phyloP scores from a whole-genome alignment of 73 alveolate genomes.

The Effrenium voratum region DNA sequence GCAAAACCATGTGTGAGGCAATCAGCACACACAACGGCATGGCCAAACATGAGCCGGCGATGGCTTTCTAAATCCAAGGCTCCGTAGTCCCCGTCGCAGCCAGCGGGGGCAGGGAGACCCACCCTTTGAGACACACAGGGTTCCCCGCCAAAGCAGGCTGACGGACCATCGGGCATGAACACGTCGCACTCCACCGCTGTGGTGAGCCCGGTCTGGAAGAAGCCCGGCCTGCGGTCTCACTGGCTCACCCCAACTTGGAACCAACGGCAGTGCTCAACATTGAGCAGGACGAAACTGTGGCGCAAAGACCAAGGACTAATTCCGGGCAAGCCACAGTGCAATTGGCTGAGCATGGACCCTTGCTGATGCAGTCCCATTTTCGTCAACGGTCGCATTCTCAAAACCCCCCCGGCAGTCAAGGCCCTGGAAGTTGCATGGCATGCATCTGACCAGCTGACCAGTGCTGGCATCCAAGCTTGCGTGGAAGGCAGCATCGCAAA shows the following conservation, averaged over 20 bases:
- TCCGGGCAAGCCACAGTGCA: conserved; percentile 12
- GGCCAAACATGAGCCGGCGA: neutral
- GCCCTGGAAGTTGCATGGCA: conserved; percentile 18
- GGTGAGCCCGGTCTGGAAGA: conserved; percentile 46
- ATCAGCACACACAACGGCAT: neutral
- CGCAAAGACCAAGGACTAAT: neutral
- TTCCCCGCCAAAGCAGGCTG: conserved; percentile 53
- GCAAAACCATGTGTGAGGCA: neutral
- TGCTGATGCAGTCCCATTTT: neutral
- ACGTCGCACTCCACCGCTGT: conserved; percentile 51
- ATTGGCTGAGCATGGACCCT: conserved; percentile 38
- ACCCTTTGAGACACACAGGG: neutral
- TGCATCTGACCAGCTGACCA: conserved; percentile 51
- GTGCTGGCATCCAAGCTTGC: conserved; percentile 17
- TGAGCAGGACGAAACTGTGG: neutral
- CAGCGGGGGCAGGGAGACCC: neutral
- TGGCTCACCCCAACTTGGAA: neutral
- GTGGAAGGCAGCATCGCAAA: conserved; percentile 40
- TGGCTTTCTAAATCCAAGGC: neutral
- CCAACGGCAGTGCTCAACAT: neutral
- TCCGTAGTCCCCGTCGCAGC: conserved; percentile 32
- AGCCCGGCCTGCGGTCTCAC: neutral
- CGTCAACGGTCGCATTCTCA: neutral
- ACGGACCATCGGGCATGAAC: neutral
- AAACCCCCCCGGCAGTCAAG: conserved; percentile 57